phyloP scores from a whole-genome alignment of 805 yeast genomes.

The Clavispora santaluciae region DNA sequence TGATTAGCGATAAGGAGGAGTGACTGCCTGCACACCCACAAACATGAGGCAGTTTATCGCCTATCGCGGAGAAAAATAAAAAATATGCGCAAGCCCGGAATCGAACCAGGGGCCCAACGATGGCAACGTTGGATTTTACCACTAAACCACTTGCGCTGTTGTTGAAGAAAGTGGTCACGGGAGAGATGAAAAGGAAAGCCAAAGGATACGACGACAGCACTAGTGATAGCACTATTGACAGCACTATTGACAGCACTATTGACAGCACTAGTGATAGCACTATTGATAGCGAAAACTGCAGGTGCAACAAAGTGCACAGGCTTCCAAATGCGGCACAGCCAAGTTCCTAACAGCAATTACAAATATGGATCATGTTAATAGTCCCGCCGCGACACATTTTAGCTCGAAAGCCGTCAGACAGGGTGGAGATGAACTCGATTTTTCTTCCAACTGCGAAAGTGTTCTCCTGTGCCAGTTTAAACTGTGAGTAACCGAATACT shows the following conservation, averaged over 20 bases:
- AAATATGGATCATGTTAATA: constrained; percentile 18
- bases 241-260: too few relatives aligned
- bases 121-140: constrained; percentile 16
- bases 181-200: too few relatives aligned
- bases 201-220: too few relatives aligned
- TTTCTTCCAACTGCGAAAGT: constrained; percentile 42
- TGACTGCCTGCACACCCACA: neutral
- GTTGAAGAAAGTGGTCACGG: neutral
- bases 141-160: constrained; percentile 15
- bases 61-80: constrained; percentile 1
- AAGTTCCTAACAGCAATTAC: neutral
- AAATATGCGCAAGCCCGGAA: constrained; percentile 19
- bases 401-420: constrained; percentile 18
- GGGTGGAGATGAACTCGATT: constrained; percentile 45
- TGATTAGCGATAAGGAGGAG: neutral
- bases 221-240: too few relatives aligned
- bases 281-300: too few relatives aligned
- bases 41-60: neutral
- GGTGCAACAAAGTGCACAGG: too few relatives aligned
- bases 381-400: constrained; percentile 16
- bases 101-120: constrained; percentile 18
- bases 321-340: too few relatives aligned
- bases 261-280: too few relatives aligned
- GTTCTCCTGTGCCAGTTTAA: constrained; percentile 43
- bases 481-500: constrained; percentile 46